Base-by-base conservation (phyloP, 345 rosid genomes). In the Arabidopsis suecica region DNA sequence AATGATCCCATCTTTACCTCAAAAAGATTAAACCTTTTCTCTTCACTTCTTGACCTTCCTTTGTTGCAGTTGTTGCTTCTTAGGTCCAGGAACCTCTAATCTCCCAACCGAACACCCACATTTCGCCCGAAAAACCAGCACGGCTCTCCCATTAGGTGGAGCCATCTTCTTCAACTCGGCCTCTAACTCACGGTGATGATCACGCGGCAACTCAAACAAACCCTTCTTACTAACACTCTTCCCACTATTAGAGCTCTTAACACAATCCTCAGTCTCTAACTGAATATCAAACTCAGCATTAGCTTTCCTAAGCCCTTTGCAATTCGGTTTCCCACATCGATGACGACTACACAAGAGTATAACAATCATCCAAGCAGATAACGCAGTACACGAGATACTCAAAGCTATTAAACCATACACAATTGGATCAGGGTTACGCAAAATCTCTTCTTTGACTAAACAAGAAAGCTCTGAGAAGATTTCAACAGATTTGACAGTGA, bases 191-290 rank as follows among this genome's bases (percentile, higher is more conserved):
- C 87, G 83, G 61, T 90, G 89, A 72, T 83, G 93, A 60, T 90
- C 88, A 23, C 83, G 91, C 23, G 86, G 93, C 83, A 88, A 73
- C 78, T 91, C 89, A 51, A 91, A 87, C 59, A 88, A 74, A 0
- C 91, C 90, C 56, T 81, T 88, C 23, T 83, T 83, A 22, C 73
- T 80, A 5, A 88, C 85, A 79, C 71, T 91, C 72, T 81, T 84
- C 34, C 57, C 77, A 40, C 6, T 14, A 32, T 12, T 78, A 3
- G 90, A 83, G 40, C 83, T 85, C 88, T 88, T 93, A 20, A 91
- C 86, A 72, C 96, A 85, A 65, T 93, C 93, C 82, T 91, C 97
- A 3, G 96, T 93, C 84, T 93, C 96, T 47, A 93, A 65, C 84
- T 91, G 96, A 71, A 93, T 91, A 83, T 93, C 97, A 20, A 93